Percentiles rank a stretch among this genome's conserved stretches.
These are phyloP conservation scores for Nissolia schottii DNA, from an alignment of 306 rosid genomes.

Conservation along the genomic window DNA sequence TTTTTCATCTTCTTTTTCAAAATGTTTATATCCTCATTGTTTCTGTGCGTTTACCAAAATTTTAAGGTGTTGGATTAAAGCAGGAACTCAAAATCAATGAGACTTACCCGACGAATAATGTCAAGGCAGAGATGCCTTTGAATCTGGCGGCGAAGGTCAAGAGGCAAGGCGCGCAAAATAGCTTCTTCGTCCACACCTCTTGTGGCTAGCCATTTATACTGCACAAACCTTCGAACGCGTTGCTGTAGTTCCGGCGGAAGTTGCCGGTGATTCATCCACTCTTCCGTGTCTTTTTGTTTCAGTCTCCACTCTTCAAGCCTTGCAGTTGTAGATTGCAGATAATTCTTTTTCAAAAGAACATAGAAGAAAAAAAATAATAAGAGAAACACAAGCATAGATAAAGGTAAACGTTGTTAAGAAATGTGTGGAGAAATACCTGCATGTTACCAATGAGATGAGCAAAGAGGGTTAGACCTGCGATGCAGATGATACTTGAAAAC, in stretches of 20 bases:
- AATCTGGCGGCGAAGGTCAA: slow-evolving; percentile 78
- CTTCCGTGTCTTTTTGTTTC: slow-evolving; percentile 79
- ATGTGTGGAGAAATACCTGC: slow-evolving; percentile 52
- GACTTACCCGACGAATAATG: slow-evolving; percentile 72
- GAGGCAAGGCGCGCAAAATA: slow-evolving; percentile 63
- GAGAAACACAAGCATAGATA: no score
- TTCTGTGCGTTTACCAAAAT: no score
- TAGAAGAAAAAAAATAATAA: background rate
- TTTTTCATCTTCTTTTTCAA: no score
- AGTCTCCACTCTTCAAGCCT: slow-evolving; percentile 94
- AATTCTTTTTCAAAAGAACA: slow-evolving; percentile 35
- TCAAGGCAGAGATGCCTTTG: slow-evolving; percentile 87
- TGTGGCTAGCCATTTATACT: slow-evolving; percentile 86
- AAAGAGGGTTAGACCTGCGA: slow-evolving; percentile 69
- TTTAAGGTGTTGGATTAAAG: no score
- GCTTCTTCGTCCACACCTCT: slow-evolving; percentile 89
- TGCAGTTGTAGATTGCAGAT: slow-evolving; percentile 73
- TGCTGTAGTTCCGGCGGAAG: slow-evolving; percentile 71
- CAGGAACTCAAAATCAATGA: no score
- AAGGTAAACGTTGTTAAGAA: no score
- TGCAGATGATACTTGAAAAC: slow-evolving; percentile 62
- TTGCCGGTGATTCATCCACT: slow-evolving; percentile 97
- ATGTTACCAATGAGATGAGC: slow-evolving; percentile 89
- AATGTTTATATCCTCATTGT: no score
- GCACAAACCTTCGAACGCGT: slow-evolving; percentile 76